Evolutionary conservation across 345 rosid genomes (phyloP).

Genomic region (Pistacia vera): DNA sequence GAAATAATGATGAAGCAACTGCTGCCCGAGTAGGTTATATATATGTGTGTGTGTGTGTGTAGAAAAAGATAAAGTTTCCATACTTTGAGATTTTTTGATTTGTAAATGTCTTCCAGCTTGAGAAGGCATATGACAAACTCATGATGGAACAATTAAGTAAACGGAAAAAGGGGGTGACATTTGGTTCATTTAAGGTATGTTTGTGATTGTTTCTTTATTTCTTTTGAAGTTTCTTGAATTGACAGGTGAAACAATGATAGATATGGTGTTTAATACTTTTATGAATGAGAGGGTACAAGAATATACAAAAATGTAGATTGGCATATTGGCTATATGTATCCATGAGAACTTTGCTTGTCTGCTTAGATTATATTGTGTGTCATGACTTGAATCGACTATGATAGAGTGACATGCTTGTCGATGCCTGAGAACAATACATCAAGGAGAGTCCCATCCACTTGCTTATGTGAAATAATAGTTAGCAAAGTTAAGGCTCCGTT

Average conservation of each 20-base stretch:
- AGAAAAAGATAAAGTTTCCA: constrained; percentile 8
- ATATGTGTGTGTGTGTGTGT: background rate
- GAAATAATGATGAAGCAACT: constrained; percentile 74
- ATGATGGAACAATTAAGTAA: constrained; percentile 83
- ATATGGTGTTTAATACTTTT: background rate
- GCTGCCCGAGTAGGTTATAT: constrained; percentile 63
- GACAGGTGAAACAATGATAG: background rate
- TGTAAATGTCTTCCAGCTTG: constrained; percentile 57
- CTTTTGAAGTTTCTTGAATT: constrained; percentile 6
- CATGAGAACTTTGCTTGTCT: background rate
- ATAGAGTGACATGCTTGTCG: background rate
- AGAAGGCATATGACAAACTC: constrained; percentile 96
- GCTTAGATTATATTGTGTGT: background rate
- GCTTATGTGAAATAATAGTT: background rate
- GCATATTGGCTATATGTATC: background rate
- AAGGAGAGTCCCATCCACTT: background rate
- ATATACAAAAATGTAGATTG: background rate
- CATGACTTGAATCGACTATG: background rate
- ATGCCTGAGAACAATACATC: background rate
- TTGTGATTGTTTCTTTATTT: constrained; percentile 1
- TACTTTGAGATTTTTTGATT: constrained; percentile 17
- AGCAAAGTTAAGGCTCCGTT: no score
- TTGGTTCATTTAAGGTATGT: constrained; percentile 79
- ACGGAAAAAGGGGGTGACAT: constrained; percentile 84
- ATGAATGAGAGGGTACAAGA: background rate